Evolutionary conservation across 75 land plant genomes (phyloP).

Genomic region (Selaginella moellendorffii): DNA sequence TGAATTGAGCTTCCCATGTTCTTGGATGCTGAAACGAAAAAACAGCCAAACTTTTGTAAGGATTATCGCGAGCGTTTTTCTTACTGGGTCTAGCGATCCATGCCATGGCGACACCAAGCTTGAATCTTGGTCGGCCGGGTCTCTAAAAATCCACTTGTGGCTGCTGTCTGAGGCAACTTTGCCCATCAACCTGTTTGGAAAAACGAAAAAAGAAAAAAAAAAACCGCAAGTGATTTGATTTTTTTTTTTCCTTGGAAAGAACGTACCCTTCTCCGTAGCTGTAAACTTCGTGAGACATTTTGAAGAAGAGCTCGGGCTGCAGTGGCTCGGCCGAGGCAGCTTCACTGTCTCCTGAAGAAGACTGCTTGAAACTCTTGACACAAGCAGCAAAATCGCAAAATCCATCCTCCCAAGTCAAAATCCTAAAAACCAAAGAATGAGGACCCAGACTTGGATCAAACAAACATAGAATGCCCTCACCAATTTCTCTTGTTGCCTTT

Average conservation of each 20-base stretch:
- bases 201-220: background rate
- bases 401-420: slow-evolving; percentile 85
- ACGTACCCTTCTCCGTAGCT: background rate
- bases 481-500: slow-evolving; percentile 89
- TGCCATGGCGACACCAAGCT: slow-evolving; percentile 72
- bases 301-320: background rate
- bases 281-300: background rate
- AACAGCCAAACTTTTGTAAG: background rate
- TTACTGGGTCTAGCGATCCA: slow-evolving; percentile 64
- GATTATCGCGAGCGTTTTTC: background rate
- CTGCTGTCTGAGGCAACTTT: slow-evolving; percentile 59
- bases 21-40: slow-evolving; percentile 53
- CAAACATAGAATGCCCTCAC: slow-evolving; percentile 22
- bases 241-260: background rate
- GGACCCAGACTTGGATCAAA: background rate
- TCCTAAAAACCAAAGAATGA: slow-evolving; percentile 28
- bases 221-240: no score
- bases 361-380: background rate
- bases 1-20: slow-evolving; percentile 57
- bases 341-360: background rate
- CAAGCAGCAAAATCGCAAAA: slow-evolving; percentile 32
- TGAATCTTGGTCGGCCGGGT: slow-evolving; percentile 12
- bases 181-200: slow-evolving; percentile 61
- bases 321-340: background rate
- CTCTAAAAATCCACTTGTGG: background rate